phyloP scores from a whole-genome alignment of 768 basidiomycete genomes.

The Termitomyces sp. region DNA sequence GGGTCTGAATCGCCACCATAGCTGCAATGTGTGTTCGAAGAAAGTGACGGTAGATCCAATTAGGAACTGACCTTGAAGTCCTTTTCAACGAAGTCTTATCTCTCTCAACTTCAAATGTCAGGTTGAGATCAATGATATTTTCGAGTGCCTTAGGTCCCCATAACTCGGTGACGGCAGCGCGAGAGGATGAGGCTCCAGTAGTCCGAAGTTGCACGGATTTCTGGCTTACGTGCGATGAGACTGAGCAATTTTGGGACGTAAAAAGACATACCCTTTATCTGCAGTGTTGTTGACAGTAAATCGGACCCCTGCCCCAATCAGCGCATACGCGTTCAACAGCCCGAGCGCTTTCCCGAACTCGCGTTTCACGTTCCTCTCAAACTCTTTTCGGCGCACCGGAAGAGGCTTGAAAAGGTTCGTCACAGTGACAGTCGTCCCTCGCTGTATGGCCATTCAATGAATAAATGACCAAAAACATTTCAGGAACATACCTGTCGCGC shows the following conservation, averaged over 20 bases:
- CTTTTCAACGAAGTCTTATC: constrained; percentile 48
- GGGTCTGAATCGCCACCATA: constrained; percentile 22
- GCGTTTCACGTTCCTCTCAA: constrained; percentile 82
- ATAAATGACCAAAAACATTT: background rate
- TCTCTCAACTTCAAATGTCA: constrained; percentile 62
- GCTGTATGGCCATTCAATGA: constrained; percentile 35
- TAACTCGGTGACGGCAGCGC: constrained; percentile 62
- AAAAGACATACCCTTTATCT: constrained; percentile 58
- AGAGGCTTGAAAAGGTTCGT: constrained; percentile 71
- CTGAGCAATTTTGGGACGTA: background rate
- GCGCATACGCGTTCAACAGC: constrained; percentile 81
- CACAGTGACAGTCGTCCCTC: constrained; percentile 67
- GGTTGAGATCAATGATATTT: constrained; percentile 65
- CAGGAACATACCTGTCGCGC: constrained; percentile 62
- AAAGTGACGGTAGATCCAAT: background rate
- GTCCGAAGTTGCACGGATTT: constrained; percentile 71
- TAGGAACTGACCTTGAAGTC: constrained; percentile 19
- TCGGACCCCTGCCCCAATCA: constrained; percentile 66
- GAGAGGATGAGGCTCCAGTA: constrained; percentile 54
- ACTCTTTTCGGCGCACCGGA: constrained; percentile 88
- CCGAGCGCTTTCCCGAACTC: constrained; percentile 85
- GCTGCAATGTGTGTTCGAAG: background rate
- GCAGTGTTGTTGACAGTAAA: constrained; percentile 66
- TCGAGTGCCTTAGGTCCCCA: constrained; percentile 85
- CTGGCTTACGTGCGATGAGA: constrained; percentile 31